phyloP scores from a whole-genome alignment of 305 asterid species.

The Stenogyne calaminthoides region DNA sequence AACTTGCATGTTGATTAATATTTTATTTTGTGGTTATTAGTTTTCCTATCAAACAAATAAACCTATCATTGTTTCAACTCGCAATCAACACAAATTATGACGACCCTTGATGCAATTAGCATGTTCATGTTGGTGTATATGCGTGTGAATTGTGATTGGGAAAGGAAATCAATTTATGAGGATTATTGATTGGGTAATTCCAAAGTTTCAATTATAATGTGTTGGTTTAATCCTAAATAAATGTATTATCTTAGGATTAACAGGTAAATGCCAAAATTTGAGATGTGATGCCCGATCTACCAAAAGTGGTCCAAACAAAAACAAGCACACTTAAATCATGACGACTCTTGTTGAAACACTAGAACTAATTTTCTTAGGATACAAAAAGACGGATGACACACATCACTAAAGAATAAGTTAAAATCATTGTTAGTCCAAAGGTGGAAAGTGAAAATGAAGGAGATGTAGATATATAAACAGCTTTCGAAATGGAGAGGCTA shows the following conservation, averaged over 20 bases:
- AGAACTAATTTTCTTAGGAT: neutral
- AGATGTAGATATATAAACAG: no score
- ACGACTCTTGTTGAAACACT: neutral
- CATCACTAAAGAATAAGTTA: no score
- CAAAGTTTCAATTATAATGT: conserved; percentile 21
- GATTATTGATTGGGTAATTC: conserved; percentile 22
- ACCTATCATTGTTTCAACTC: neutral
- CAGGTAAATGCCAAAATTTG: neutral
- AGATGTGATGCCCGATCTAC: neutral
- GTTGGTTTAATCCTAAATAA: neutral
- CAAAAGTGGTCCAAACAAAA: conserved; percentile 22
- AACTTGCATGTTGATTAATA: neutral
- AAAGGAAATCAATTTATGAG: neutral
- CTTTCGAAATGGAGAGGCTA: no score
- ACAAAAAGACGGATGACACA: no score
- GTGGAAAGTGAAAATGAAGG: no score
- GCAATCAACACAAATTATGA: neutral
- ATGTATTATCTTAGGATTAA: neutral
- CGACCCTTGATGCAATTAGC: neutral
- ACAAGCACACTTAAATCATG: neutral
- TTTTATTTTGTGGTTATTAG: neutral
- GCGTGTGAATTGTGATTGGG: conserved; percentile 22
- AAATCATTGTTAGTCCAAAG: neutral
- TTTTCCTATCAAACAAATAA: neutral
- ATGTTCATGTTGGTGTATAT: neutral